phyloP scores from a whole-genome alignment of 805 yeast genomes.

The fission yeast (Schizosaccharomyces pombe) region DNA sequence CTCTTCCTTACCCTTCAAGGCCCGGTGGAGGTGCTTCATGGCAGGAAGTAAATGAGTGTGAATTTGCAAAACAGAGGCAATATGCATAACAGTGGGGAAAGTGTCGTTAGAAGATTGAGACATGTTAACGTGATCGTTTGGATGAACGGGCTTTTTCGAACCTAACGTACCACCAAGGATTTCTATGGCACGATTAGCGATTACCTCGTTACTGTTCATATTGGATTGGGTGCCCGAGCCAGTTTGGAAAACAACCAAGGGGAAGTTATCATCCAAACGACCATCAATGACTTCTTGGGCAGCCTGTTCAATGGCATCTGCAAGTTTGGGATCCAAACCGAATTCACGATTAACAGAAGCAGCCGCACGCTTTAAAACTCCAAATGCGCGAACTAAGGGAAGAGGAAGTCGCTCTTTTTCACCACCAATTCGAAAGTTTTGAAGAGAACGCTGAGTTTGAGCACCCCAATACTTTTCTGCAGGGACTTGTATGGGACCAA shows the following conservation, averaged over 20 bases:
- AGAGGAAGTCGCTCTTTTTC: constrained; percentile 71
- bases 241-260: constrained; percentile 94
- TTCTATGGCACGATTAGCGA: constrained; percentile 94
- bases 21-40: constrained; percentile 47
- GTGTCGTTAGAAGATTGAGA: constrained; percentile 97
- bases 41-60: constrained; percentile 55
- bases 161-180: constrained; percentile 79
- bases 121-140: constrained; percentile 96
- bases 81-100: constrained; percentile 98
- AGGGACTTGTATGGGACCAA: constrained; percentile 86
- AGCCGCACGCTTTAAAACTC: constrained; percentile 79
- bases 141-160: constrained; percentile 84
- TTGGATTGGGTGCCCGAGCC: constrained; percentile 97
- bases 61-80: constrained; percentile 89
- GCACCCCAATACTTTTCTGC: constrained; percentile 89
- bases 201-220: constrained; percentile 98
- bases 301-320: constrained; percentile 72
- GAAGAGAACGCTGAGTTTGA: constrained; percentile 71
- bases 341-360: constrained; percentile 69
- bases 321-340: constrained; percentile 70
- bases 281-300: constrained; percentile 91
- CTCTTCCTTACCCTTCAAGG: constrained; percentile 52
- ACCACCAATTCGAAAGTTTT: constrained; percentile 92
- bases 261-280: constrained; percentile 80
- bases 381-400: constrained; percentile 78